Percentiles rank a stretch among this genome's conserved stretches.
These are phyloP conservation scores for Yamadazyma ubonensis DNA, from an alignment of 805 yeast genomes.

Conservation along the genomic window DNA sequence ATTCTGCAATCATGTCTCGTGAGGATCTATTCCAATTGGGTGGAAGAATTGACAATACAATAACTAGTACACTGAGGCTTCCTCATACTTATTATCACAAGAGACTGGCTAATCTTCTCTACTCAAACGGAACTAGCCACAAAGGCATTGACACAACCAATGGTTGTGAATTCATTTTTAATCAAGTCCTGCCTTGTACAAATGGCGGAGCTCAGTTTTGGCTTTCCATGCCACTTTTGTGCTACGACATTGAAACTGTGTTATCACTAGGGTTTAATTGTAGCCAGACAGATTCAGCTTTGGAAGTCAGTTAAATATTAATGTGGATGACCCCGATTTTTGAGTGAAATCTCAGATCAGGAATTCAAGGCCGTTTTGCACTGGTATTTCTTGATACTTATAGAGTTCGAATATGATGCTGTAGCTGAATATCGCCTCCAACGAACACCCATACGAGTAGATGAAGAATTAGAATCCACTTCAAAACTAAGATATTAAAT, in stretches of 20 bases:
- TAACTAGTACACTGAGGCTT: background rate
- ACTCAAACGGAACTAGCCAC: background rate
- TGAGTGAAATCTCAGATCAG: background rate
- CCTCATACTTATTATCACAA: background rate
- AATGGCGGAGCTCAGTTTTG: background rate
- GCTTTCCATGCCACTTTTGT: background rate
- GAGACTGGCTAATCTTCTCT: background rate
- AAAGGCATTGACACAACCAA: background rate
- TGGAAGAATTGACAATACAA: background rate
- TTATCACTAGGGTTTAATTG: background rate
- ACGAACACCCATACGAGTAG: background rate
- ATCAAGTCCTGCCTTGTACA: background rate
- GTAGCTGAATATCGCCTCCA: background rate
- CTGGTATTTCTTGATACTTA: background rate
- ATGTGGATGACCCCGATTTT: background rate
- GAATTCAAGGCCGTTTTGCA: background rate
- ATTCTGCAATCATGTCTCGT: background rate
- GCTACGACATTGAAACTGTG: background rate
- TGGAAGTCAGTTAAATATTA: background rate
- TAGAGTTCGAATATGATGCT: slow-evolving; percentile 3
- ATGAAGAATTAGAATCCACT: background rate
- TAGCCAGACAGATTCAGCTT: background rate
- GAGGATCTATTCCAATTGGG: background rate
- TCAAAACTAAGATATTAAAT: slow-evolving; percentile 4
- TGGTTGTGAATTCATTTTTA: background rate